Conservation (phyloP, 176 grass and related monocot species). For the Pontederia paniculata region DNA sequence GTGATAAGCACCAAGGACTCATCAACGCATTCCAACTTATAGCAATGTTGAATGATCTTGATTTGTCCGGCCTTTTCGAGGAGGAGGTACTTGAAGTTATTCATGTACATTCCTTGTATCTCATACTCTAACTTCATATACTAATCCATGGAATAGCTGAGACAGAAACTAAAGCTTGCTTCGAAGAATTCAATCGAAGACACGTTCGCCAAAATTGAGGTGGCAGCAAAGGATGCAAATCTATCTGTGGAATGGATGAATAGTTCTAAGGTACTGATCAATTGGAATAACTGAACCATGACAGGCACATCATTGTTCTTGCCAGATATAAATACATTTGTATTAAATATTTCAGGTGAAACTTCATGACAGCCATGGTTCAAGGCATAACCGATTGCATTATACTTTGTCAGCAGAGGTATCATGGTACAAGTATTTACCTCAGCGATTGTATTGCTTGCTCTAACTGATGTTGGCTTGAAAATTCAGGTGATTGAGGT, state of each 20-base stretch:
- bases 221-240: constrained; percentile 34
- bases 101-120: background rate
- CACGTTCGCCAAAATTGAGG: constrained; percentile 50
- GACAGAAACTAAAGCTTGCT: constrained; percentile 54
- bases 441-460: background rate
- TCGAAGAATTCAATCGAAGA: constrained; percentile 40
- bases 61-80: constrained; percentile 63
- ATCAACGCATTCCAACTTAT: constrained; percentile 60
- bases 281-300: background rate
- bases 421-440: background rate
- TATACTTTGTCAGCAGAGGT: constrained; percentile 49
- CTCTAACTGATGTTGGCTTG: background rate
- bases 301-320: too few relatives aligned
- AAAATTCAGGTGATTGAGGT: constrained; percentile 48
- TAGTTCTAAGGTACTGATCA: constrained; percentile 30
- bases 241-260: constrained; percentile 35
- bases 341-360: constrained; percentile 40
- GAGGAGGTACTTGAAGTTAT: constrained; percentile 27
- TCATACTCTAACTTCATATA: background rate
- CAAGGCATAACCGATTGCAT: constrained; percentile 35
- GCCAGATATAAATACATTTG: background rate
- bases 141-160: background rate
- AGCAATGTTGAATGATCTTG: constrained; percentile 49
- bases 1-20: constrained; percentile 19
- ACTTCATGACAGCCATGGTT: constrained; percentile 32